Base-by-base conservation (phyloP, 768 basidiomycete species). In the Boletus subparvulus region DNA sequence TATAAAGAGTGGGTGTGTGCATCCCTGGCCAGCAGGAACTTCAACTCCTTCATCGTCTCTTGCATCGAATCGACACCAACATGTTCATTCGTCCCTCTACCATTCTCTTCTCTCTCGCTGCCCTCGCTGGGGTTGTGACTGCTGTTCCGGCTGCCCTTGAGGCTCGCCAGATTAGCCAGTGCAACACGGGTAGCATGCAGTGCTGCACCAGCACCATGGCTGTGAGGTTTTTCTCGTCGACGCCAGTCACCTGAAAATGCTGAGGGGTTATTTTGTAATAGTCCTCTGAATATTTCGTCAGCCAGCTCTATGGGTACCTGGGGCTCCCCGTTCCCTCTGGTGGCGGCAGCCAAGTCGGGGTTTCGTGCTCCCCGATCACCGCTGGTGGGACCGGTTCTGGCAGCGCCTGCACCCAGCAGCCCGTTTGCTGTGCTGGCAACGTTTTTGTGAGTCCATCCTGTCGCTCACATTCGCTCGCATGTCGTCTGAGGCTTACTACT, bases 121-220 rank as follows among this genome's bases (percentile, higher is more conserved):
- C n/a, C 37, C 37, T 39, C 17, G 37, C 37, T 39, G 37, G 37
- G 17, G 37, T 39, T 39, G 37, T 17, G 16, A 39, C 9, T 10
- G 37, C 8, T n/a, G 37, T 13, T 6, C 37, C 37, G 16, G 6
- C 37, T 7, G 37, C 8, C 16, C 16, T 39, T n/a, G 37, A n/a
- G 12, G 46, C 16, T 30, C 58, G 57, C 30, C 7, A 40, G 6
- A 14, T 10, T 17, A 40, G 19, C 40, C 1, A 65, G 17, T 82
- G 81, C 68, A 73, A 73, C 64, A 73, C 76, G 33, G 81, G 80
- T 4, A 46, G 64, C 19, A 49, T 77, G 26, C 44, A 49, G 19
- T 65, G 56, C 53, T 61, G 50, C 32, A 7, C n/a, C 24, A 49
- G 35, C 33, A 4, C 17, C 21, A 21, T 4, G n/a, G 8, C 11